Conservation (phyloP, 148 eudicot genomes). For the Limonium bicolor region DNA sequence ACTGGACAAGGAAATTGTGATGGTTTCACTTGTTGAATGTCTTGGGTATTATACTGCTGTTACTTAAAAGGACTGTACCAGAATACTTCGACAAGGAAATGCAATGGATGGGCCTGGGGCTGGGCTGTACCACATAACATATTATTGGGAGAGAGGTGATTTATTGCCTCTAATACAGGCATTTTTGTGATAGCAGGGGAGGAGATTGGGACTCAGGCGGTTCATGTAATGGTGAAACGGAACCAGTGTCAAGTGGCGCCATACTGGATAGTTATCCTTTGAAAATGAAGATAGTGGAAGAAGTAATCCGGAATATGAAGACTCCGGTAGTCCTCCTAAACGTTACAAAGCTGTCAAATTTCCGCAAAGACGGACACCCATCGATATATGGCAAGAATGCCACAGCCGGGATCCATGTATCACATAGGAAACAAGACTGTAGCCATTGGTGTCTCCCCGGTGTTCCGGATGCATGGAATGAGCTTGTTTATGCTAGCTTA, state of each 20-base stretch:
- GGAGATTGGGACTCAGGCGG: conserved; percentile 99
- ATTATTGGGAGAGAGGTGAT: no score
- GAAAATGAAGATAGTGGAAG: conserved; percentile 86
- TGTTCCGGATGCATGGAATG: conserved; percentile 98
- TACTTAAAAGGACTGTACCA: no score
- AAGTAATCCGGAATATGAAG: conserved; percentile 44
- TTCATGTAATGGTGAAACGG: conserved; percentile 65
- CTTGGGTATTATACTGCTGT: no score
- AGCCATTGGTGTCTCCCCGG: conserved; percentile 99
- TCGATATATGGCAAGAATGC: conserved; percentile 58
- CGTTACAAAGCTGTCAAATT: conserved; percentile 69
- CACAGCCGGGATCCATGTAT: conserved; percentile 22
- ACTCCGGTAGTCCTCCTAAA: conserved; percentile 59
- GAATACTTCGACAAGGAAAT: no score
- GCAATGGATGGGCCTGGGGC: no score
- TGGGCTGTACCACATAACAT: no score
- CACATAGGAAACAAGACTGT: conserved; percentile 69
- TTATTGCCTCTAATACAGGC: background rate
- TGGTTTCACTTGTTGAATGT: no score
- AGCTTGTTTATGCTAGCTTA: conserved; percentile 62
- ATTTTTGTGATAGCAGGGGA: conserved; percentile 35
- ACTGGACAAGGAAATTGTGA: no score
- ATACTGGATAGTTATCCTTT: conserved; percentile 50
- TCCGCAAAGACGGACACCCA: conserved; percentile 90
- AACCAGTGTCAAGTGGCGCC: conserved; percentile 40